These are phyloP conservation scores for Zymoseptoria passerinii DNA, from an alignment of 2,329 filamentous ascomycete species.

Conservation along the genomic window DNA sequence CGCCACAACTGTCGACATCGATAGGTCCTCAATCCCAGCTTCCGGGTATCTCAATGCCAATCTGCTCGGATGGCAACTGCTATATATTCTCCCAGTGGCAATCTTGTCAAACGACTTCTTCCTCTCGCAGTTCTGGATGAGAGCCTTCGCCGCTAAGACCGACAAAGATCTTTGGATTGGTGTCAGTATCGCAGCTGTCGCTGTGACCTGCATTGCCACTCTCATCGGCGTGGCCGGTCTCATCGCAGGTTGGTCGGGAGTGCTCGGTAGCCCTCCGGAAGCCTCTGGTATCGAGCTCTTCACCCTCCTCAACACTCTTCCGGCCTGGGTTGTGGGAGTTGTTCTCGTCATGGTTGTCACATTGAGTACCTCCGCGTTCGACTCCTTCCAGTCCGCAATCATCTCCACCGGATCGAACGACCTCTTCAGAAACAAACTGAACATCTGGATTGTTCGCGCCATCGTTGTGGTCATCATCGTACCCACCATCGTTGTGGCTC, in stretches of 20 bases:
- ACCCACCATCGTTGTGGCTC: constrained; percentile 63
- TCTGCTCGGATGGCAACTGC: constrained; percentile 72
- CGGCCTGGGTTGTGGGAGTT: constrained; percentile 73
- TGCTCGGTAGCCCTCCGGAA: constrained; percentile 52
- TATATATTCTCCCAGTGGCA: constrained; percentile 76
- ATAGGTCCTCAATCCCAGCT: constrained; percentile 57
- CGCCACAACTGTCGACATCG: constrained; percentile 64
- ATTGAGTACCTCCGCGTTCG: constrained; percentile 69
- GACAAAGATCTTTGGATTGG: constrained; percentile 72
- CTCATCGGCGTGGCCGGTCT: constrained; percentile 66
- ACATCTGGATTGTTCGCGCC: constrained; percentile 63
- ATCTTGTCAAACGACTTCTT: constrained; percentile 83
- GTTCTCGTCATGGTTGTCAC: constrained; percentile 65
- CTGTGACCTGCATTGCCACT: constrained; percentile 60
- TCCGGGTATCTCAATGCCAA: constrained; percentile 62
- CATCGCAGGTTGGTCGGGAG: constrained; percentile 70
- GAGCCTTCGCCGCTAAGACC: constrained; percentile 70
- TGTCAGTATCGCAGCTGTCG: constrained; percentile 57
- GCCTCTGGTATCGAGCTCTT: constrained; percentile 67
- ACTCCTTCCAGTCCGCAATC: constrained; percentile 75
- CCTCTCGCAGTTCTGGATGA: constrained; percentile 74
- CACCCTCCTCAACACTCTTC: constrained; percentile 61
- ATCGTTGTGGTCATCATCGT: constrained; percentile 65
- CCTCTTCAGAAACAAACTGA: constrained; percentile 71
- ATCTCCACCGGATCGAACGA: constrained; percentile 73